Evolutionary conservation across 225 moss, liverwort and hornwort species (phyloP).

Genomic region (Straminergon stramineum): DNA sequence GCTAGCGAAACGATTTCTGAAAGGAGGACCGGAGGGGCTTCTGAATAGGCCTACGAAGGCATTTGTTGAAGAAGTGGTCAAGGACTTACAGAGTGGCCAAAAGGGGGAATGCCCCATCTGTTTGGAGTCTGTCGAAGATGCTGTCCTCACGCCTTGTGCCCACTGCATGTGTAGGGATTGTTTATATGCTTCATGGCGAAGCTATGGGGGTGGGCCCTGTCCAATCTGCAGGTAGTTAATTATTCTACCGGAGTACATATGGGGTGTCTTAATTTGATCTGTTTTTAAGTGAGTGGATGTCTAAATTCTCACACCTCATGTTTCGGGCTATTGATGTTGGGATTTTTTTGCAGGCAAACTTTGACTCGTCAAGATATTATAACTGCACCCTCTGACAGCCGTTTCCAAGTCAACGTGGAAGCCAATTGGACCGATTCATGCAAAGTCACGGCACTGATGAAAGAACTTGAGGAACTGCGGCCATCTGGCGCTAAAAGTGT

Average conservation of each 20-base stretch:
- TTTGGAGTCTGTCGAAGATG: conserved; percentile 75
- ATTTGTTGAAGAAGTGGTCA: conserved; percentile 75
- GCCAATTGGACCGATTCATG: conserved; percentile 82
- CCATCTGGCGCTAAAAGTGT: conserved; percentile 65
- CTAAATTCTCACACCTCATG: neutral
- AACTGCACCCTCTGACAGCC: conserved; percentile 79
- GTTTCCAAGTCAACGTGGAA: conserved; percentile 79
- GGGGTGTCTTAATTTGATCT: neutral
- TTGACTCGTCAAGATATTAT: conserved; percentile 68
- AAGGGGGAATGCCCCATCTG: conserved; percentile 90
- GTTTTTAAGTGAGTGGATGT: neutral
- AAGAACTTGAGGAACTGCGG: conserved; percentile 52
- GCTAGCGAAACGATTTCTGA: conserved; percentile 66
- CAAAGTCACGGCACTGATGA: conserved; percentile 73
- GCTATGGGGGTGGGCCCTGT: conserved; percentile 65
- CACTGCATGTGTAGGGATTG: conserved; percentile 89
- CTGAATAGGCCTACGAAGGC: conserved; percentile 61
- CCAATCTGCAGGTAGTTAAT: conserved; percentile 75
- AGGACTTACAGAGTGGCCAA: conserved; percentile 66
- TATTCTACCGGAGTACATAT: neutral
- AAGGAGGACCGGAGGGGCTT: conserved; percentile 39
- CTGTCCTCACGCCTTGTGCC: conserved; percentile 85
- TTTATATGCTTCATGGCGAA: conserved; percentile 85
- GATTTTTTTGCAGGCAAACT: conserved; percentile 38
- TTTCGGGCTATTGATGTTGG: neutral